Evolutionary conservation across 2,329 filamentous ascomycete species (phyloP), one percentile per base, ranked within the genome.

Genomic region (Arthrocladium fulminans): DNA sequence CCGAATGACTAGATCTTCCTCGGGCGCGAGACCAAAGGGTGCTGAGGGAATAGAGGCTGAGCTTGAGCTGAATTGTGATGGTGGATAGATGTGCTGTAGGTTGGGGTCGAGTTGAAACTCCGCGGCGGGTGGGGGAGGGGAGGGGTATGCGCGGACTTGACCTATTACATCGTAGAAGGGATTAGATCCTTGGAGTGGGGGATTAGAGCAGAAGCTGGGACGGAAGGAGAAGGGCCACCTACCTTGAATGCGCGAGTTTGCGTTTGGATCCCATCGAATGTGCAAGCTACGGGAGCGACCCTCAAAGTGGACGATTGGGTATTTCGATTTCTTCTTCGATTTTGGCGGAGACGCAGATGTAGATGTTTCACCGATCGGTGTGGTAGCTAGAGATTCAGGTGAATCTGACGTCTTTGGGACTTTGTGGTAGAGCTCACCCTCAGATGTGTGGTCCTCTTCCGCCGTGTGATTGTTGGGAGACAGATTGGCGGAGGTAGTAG

Each of bases 241-340:
- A 80, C 81, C 84, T 69, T 74, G 71, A 48, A 87, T 74, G 23
- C 73, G 73, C 1, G 80, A 83, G 56, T 82, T 81, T 17, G 80
- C 80, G 59, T 86, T 84, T 3, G 81, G 77, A 59, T 87, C 82
- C 73, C 77, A 81, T 8, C 70, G 70, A 20, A 77, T 75, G 57
- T 86, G 80, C 5, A 86, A 64, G 3, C 79, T 77, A 29, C 75
- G 70, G 2, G 79, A 80, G 1, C 61, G 70, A 6, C 86, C 86
- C 35, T 67, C 68, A 58, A 88, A 89, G 58, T 83, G 73, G 6
- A 87, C 83, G 0, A 86, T 71, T 0, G 84, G 84, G 1, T 77
- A 44, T 44, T 20, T 42, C 15, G 29, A 32, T 44, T 37, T 44
- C 29, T 29, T 25, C 34, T 37, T 44, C 17, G 25, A 15, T 29